These are phyloP conservation scores for Vanrija sp. DNA, from an alignment of 1,284 basidiomycete genomes.

Conservation along the genomic window DNA sequence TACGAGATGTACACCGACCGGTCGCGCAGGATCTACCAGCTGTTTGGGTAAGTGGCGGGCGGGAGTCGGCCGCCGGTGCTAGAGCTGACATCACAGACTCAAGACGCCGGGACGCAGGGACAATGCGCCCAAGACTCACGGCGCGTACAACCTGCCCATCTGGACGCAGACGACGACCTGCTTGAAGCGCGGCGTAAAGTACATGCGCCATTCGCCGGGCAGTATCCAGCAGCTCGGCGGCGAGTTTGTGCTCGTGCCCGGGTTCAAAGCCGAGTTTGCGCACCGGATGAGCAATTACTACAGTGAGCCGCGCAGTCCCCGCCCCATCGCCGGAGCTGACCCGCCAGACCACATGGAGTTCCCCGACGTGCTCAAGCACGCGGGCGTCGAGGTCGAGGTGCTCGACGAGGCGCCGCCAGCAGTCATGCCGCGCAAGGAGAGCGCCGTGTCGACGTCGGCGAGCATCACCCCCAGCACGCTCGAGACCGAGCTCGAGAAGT, in stretches of 20 bases:
- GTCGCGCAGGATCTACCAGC: conserved; percentile 33
- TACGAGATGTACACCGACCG: conserved; percentile 46
- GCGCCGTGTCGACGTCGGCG: not conserved
- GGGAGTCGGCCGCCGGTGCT: not conserved
- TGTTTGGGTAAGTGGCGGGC: conserved; percentile 30
- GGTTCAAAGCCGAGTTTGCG: conserved; percentile 43
- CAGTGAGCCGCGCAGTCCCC: no score
- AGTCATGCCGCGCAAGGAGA: conserved; percentile 3
- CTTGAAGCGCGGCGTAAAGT: conserved; percentile 39
- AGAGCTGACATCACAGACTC: conserved; percentile 18
- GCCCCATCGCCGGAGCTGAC: not conserved
- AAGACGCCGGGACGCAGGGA: conserved; percentile 24
- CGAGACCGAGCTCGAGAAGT: no score
- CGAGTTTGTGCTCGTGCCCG: conserved; percentile 42
- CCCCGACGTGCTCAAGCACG: conserved; percentile 21
- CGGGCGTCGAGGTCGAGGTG: not conserved
- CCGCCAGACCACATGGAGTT: conserved; percentile 48
- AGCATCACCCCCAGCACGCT: conserved; percentile 3
- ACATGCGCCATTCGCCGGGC: conserved; percentile 40
- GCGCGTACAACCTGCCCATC: conserved; percentile 37
- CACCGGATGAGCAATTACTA: conserved; percentile 47
- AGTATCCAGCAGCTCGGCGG: conserved; percentile 45
- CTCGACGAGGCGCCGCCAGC: not conserved
- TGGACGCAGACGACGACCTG: conserved; percentile 39
- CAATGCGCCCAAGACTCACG: conserved; percentile 8